phyloP scores from a whole-genome alignment of 345 rosid species.

The Erucastrum elatum region DNA sequence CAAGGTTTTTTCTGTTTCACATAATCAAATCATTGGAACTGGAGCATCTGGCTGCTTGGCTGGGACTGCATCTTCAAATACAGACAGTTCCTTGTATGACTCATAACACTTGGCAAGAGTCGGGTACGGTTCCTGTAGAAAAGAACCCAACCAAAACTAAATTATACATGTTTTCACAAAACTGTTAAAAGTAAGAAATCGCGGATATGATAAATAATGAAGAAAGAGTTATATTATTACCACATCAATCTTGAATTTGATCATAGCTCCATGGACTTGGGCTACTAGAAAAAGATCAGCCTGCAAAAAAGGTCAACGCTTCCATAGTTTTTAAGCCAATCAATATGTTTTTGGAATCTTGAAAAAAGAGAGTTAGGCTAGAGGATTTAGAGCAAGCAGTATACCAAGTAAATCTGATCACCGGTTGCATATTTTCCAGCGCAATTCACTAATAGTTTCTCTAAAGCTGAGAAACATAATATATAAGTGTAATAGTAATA shows the following conservation, averaged over 20 bases:
- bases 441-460: slow-evolving; percentile 56
- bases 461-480: slow-evolving; percentile 52
- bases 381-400: slow-evolving; percentile 10
- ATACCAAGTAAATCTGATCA: slow-evolving; percentile 69
- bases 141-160: neutral
- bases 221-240: slow-evolving; percentile 39
- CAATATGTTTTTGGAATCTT: neutral
- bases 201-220: neutral
- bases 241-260: slow-evolving; percentile 62
- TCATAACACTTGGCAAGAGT: slow-evolving; percentile 49
- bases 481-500: neutral
- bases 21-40: neutral
- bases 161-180: neutral
- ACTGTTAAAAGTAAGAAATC: neutral
- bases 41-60: slow-evolving; percentile 45
- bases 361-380: neutral
- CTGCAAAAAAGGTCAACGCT: slow-evolving; percentile 43
- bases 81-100: slow-evolving; percentile 52
- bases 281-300: slow-evolving; percentile 81
- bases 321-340: neutral
- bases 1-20: neutral
- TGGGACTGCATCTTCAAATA: slow-evolving; percentile 34
- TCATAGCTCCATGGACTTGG: slow-evolving; percentile 53
- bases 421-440: slow-evolving; percentile 79
- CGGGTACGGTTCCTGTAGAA: slow-evolving; percentile 46